Percentiles rank a stretch among this genome's conserved stretches.
Conservation (phyloP, 495 filamentous ascomycete species). For the Podospora bellae-mahoneyi region DNA sequence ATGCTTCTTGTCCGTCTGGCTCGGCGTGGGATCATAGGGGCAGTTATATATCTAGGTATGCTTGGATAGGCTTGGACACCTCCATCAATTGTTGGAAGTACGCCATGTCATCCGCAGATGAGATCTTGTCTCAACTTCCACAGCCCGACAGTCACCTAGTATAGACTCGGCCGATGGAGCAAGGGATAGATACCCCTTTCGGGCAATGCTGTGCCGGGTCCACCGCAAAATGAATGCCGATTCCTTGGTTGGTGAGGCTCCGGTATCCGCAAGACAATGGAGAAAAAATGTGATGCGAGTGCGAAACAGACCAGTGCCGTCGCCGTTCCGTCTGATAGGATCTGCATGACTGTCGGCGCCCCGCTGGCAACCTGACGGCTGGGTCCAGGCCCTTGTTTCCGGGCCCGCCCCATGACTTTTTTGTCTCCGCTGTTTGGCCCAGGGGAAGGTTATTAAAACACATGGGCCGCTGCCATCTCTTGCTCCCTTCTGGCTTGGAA, state of each 20-base stretch:
- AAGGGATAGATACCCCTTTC: neutral
- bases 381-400: neutral
- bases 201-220: neutral
- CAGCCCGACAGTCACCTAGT: neutral
- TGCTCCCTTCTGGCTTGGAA: neutral
- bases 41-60: too few species aligned
- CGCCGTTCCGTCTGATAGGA: neutral
- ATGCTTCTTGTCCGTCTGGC: too few species aligned
- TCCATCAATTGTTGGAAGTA: neutral
- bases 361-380: neutral
- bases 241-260: neutral
- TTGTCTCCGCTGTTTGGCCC: neutral
- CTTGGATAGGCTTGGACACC: too few species aligned
- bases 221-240: neutral
- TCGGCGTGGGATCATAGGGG: too few species aligned
- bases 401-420: neutral
- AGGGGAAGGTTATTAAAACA: neutral
- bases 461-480: neutral
- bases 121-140: neutral
- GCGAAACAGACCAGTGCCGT: neutral
- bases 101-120: neutral
- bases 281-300: neutral
- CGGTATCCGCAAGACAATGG: neutral
- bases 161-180: neutral
- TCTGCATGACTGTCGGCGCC: neutral